Evolutionary conservation across 1,284 basidiomycete genomes (phyloP).

Genomic region (Hymenochaete sp.): DNA sequence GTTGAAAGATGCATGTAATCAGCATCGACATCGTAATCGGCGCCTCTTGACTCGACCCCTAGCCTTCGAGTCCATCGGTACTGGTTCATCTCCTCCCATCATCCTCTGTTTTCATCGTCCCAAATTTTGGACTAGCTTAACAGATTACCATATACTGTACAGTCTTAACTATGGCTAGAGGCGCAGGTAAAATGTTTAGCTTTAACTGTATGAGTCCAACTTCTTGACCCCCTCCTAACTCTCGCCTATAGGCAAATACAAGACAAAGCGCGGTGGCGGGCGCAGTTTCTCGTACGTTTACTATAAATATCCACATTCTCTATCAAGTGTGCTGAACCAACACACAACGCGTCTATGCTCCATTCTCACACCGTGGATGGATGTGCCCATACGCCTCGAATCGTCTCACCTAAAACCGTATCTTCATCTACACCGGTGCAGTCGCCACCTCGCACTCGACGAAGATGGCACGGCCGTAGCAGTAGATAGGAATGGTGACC

Average conservation of each 20-base stretch:
- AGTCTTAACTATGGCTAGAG: constrained; percentile 56
- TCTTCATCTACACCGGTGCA: constrained; percentile 23
- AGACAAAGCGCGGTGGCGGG: constrained; percentile 81
- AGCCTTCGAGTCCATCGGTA: too few species aligned
- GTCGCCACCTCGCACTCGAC: constrained; percentile 51
- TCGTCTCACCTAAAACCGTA: constrained; percentile 8
- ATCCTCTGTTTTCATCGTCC: background rate
- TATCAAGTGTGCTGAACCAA: too few species aligned
- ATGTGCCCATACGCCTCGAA: too few species aligned
- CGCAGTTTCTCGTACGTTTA: constrained; percentile 59
- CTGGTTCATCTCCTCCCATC: background rate
- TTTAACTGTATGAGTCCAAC: background rate
- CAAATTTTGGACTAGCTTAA: background rate
- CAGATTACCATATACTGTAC: background rate
- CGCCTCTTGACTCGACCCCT: too few species aligned
- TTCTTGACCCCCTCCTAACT: background rate
- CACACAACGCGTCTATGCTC: too few species aligned
- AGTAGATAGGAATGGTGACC: constrained; percentile 37
- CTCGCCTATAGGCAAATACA: constrained; percentile 57
- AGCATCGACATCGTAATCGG: too few species aligned
- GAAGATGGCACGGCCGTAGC: constrained; percentile 53
- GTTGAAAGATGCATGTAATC: too few species aligned
- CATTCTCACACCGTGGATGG: too few species aligned
- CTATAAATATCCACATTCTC: background rate
- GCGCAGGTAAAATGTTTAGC: constrained; percentile 34